Conservation (phyloP, 2,329 filamentous ascomycete genomes). For the Ophidiomyces ophidiicola region DNA sequence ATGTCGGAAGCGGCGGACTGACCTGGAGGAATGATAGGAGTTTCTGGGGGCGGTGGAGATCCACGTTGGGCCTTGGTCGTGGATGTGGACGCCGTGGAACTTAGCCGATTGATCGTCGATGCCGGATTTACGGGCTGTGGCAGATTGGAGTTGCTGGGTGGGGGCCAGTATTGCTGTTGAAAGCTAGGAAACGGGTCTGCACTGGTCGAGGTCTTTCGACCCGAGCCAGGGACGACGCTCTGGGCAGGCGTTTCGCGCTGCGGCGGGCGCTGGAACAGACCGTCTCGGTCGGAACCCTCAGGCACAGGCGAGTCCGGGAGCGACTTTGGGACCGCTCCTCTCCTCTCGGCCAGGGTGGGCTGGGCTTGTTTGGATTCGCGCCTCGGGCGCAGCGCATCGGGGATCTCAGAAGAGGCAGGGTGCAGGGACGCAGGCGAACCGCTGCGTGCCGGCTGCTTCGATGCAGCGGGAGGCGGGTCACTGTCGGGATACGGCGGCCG, state of each 20-base stretch:
- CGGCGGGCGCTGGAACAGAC: conserved; percentile 59
- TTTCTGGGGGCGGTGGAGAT: conserved; percentile 89
- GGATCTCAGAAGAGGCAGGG: conserved; percentile 28
- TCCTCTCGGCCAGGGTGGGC: conserved; percentile 62
- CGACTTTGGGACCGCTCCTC: conserved; percentile 62
- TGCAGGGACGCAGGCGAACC: conserved; percentile 22
- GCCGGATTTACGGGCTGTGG: conserved; percentile 42
- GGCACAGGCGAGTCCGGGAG: conserved; percentile 72
- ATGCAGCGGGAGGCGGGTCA: conserved; percentile 17
- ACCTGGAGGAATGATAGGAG: conserved; percentile 64
- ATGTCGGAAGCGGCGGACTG: conserved; percentile 66
- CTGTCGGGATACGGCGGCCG: conserved; percentile 27
- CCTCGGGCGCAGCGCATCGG: conserved; percentile 31
- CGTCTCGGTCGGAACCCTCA: conserved; percentile 61
- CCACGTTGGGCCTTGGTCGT: conserved; percentile 85
- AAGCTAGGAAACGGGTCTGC: conserved; percentile 40
- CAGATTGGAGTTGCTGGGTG: conserved; percentile 24
- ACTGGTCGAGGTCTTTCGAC: conserved; percentile 16
- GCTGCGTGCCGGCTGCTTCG: conserved; percentile 15
- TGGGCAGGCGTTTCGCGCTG: conserved; percentile 30
- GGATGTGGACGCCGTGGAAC: conserved; percentile 81
- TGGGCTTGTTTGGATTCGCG: conserved; percentile 44
- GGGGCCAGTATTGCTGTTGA: conserved; percentile 53
- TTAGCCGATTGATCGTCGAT: conserved; percentile 46
- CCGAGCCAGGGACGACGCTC: conserved; percentile 3